Conservation (phyloP, 805 yeast species). For the Candida maesae region DNA sequence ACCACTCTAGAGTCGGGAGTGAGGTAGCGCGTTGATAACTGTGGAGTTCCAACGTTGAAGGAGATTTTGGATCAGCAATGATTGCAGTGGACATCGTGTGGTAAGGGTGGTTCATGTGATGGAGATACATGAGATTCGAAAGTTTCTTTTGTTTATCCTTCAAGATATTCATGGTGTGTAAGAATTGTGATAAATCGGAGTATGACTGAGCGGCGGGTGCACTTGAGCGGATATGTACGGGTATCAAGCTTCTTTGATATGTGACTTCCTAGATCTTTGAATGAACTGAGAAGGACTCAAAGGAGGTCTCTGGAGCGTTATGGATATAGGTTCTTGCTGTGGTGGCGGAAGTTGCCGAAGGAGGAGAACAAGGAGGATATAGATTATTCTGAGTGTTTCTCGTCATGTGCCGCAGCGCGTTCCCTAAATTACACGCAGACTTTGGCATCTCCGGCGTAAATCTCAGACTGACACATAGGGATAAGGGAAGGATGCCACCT, state of each 20-base stretch:
- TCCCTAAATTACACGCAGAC: background rate
- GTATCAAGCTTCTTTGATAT: no score
- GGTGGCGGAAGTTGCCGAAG: no score
- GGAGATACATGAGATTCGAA: slow-evolving; percentile 15
- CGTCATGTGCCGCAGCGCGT: no score
- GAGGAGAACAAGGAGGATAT: no score
- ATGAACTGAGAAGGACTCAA: no score
- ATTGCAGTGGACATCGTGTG: slow-evolving; percentile 7
- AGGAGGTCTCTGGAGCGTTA: background rate
- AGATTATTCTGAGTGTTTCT: no score
- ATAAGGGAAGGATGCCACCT: background rate
- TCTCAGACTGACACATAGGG: slow-evolving; percentile 1
- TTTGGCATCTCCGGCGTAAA: background rate
- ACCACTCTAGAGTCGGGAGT: slow-evolving; percentile 27
- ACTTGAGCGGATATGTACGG: no score
- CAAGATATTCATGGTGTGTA: slow-evolving; percentile 14
- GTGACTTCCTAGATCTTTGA: no score
- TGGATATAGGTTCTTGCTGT: no score
- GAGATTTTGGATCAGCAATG: slow-evolving; percentile 12
- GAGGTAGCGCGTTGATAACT: slow-evolving; percentile 19
- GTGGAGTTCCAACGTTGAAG: slow-evolving; percentile 9
- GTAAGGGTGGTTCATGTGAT: slow-evolving; percentile 10
- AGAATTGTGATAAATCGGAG: no score
- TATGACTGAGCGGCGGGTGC: no score
- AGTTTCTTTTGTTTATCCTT: slow-evolving; percentile 17